Evolutionary conservation across 2,329 filamentous ascomycete genomes (phyloP).

Genomic region (Emericellopsis cladophorae): DNA sequence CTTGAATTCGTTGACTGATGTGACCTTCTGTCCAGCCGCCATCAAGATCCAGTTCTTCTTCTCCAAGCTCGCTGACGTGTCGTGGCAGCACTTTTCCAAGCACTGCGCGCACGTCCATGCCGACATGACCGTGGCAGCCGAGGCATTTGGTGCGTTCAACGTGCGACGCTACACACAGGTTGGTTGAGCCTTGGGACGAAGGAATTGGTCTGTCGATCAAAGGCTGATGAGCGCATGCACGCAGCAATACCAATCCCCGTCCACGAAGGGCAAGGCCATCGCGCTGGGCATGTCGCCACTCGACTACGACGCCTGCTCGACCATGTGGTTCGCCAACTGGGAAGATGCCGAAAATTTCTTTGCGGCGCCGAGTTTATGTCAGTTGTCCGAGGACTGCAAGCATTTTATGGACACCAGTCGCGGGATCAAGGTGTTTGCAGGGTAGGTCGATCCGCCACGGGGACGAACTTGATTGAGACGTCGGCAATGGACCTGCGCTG

Average conservation of each 20-base stretch:
- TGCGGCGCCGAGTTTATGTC: conserved; percentile 2
- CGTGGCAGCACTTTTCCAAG: conserved; percentile 7
- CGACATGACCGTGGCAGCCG: conserved; percentile 7
- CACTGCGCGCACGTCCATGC: conserved; percentile 8
- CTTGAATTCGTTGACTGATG: not conserved
- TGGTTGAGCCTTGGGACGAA: not conserved
- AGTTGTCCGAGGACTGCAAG: conserved; percentile 5
- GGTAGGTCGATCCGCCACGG: conserved; percentile 3
- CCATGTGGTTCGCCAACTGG: conserved; percentile 8
- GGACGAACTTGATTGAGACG: not conserved
- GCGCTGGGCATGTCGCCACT: conserved; percentile 5
- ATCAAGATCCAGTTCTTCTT: conserved; percentile 8
- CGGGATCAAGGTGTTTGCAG: conserved; percentile 6
- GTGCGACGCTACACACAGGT: conserved; percentile 5
- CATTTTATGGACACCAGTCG: conserved; percentile 5
- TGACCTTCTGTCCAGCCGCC: conserved; percentile 3
- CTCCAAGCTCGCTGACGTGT: conserved; percentile 6
- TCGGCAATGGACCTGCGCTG: not conserved
- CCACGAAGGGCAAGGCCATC: conserved; percentile 4
- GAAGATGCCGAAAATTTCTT: conserved; percentile 8
- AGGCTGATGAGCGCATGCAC: not conserved
- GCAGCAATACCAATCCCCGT: conserved; percentile 8
- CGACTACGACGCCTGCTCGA: conserved; percentile 9
- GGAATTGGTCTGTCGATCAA: not conserved
- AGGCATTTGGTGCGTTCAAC: conserved; percentile 6